Evolutionary conservation across 306 rosid species (phyloP).

Genomic region (Lathyrus tuberosus): DNA sequence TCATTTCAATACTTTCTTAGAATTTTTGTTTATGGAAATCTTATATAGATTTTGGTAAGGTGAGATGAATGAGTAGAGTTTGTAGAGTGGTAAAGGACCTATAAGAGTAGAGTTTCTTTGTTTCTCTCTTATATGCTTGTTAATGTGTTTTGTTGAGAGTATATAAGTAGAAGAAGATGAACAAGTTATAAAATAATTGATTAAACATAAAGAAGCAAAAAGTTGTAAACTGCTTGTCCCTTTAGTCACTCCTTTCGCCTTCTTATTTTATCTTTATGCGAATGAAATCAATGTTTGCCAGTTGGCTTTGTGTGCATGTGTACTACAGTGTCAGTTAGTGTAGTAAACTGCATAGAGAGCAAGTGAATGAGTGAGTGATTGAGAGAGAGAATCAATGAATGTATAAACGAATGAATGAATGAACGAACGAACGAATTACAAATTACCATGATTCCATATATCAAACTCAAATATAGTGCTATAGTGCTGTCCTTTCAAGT

Average conservation of each 20-base stretch:
- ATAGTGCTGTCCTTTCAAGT: conserved; percentile 42
- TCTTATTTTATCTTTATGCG: conserved; percentile 65
- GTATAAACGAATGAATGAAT: no score
- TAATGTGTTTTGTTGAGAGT: conserved; percentile 33
- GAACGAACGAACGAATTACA: neutral
- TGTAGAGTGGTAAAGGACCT: conserved; percentile 9
- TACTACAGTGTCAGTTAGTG: conserved; percentile 40
- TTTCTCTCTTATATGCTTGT: conserved; percentile 18
- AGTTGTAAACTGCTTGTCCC: conserved; percentile 73
- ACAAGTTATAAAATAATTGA: conserved; percentile 34
- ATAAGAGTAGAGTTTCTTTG: neutral
- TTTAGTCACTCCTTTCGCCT: conserved; percentile 65
- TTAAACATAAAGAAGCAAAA: conserved; percentile 32
- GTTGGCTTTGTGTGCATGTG: conserved; percentile 74
- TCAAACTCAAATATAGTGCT: conserved; percentile 14
- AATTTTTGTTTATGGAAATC: no score
- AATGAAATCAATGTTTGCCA: conserved; percentile 78
- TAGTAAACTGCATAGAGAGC: conserved; percentile 33
- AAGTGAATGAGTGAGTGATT: conserved; percentile 31
- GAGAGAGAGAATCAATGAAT: conserved; percentile 26
- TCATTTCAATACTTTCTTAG: conserved; percentile 39
- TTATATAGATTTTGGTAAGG: conserved; percentile 9
- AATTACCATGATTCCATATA: conserved; percentile 42
- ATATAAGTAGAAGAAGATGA: conserved; percentile 48
- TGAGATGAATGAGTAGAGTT: conserved; percentile 1